These are phyloP conservation scores for Zhuliangozyma blackwelliae DNA, from an alignment of 1,139 yeast genomes.

Conservation along the genomic window DNA sequence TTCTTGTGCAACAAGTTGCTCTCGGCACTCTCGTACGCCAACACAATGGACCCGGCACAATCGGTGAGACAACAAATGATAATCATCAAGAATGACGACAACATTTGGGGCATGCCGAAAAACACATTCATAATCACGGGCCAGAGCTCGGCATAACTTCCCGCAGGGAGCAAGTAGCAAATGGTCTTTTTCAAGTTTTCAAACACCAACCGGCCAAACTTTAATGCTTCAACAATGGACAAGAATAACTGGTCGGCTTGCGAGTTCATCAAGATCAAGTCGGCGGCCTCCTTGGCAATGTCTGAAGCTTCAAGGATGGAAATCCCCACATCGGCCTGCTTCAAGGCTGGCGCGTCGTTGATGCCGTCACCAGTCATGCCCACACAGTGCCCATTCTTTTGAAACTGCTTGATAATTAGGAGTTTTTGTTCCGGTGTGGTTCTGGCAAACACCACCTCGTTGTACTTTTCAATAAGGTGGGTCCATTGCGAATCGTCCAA, in stretches of 20 bases:
- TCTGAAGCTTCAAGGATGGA: conserved; percentile 51
- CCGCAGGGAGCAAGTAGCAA: conserved; percentile 51
- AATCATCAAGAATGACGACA: too few relatives aligned
- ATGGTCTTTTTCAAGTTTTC: conserved; percentile 50
- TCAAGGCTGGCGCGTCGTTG: conserved; percentile 50
- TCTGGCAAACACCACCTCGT: conserved; percentile 48
- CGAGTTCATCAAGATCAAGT: conserved; percentile 35
- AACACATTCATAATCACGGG: conserved; percentile 44
- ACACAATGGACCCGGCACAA: too few relatives aligned
- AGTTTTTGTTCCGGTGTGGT: conserved; percentile 55
- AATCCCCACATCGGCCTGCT: conserved; percentile 51
- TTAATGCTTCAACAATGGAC: conserved; percentile 46
- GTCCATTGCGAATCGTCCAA: conserved; percentile 45
- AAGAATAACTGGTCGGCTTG: conserved; percentile 27
- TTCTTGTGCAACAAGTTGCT: too few relatives aligned
- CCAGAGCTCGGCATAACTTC: conserved; percentile 51
- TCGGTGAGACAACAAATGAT: too few relatives aligned
- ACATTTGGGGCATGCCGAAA: too few relatives aligned
- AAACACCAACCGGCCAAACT: conserved; percentile 47
- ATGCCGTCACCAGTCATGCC: conserved; percentile 56
- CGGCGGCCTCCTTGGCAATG: conserved; percentile 57
- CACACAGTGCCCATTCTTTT: conserved; percentile 38
- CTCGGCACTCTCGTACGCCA: too few relatives aligned
- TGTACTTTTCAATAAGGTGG: conserved; percentile 22
- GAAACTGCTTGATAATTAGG: conserved; percentile 45